Evolutionary conservation across 352 stramenopile genomes (phyloP), one percentile per base, ranked within the genome.

Genomic region (Peronospora farinosa): DNA sequence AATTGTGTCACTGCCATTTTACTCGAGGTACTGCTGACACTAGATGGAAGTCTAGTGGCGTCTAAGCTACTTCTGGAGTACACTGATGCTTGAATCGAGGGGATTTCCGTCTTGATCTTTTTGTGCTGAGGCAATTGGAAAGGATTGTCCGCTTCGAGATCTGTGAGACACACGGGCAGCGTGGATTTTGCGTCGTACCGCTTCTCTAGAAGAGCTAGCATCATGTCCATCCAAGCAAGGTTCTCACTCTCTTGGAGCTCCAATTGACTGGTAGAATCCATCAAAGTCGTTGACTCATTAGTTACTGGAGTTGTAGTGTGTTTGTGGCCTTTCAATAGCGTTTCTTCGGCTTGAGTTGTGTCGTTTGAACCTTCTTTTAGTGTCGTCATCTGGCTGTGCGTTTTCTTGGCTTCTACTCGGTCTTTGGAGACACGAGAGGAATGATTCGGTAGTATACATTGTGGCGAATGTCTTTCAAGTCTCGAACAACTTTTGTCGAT

Each of bases 191-290:
- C 35, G 9, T 47, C 51, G 60, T 89, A 89, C 55, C 74, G 77
- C 51, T 67, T 79, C 57, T 86, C 74, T 16, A 90, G 51, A 9
- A 92, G 55, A 3, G 74, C 72, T 11, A 88, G 57, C 42, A 88
- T 73, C 81, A 92, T 92, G 50, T 92, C 81, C 54, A 88, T 81
- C 81, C 81, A 92, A 39, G 81, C 81, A 21, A 84, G 50, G 54
- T 90, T 92, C 46, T 87, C 76, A 16, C 67, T 63, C 40, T 72
- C 58, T 19, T 61, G 40, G 2, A 35, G 47, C 16, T 68, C 47
- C 7, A 48, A 54, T 11, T 40, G 45, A 0, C 32, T 31, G 0
- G 13, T 27, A 23, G 16, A 40, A 36, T 36, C 16, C 2, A 4
- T 16, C 3, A 27, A 33, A 0, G 13, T 40, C 44, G 40, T 52